Evolutionary conservation across 257 asterid genomes (phyloP), one percentile per base, ranked within the genome.

Genomic region (Primulina eburnea): DNA sequence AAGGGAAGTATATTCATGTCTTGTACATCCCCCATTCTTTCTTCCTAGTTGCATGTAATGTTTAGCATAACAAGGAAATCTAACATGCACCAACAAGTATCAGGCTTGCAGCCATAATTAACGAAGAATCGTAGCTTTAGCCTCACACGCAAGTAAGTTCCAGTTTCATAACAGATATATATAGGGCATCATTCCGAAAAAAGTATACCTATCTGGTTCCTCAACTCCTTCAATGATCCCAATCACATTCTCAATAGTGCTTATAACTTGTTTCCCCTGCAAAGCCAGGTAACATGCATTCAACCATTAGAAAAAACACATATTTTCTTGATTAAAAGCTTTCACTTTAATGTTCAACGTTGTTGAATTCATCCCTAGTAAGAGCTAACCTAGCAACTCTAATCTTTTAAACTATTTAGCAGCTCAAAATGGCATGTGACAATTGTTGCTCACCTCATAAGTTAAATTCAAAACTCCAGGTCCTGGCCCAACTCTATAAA

Each of bases 241-340:
- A 80, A 92, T 81, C n/a, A 92, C 90, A 65, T 92, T 92, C 77
- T 86, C 94, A 53, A 89, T 92, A 73, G 76, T 85, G 84, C 82
- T 85, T 70, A 92, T 85, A 56, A 86, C 90, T 73, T 92, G 88
- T 71, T 89, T 78, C 12, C 98, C 98, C 98, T 92, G 87, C 72
- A 64, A 78, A 74, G n/a, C 10, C 20, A 72, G 43, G 18, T 8
- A 34, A 65, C 53, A 33, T 20, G 12, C 14, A n/a, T 32, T 67
- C 24, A 70, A 33, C 73, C 63, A 33, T 53, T 37, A 33, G 30
- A 34, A 17, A 18, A 28, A 5, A 17, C 8, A 33, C 37, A 33
- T 4, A 28, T 28, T 64, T 32, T 57, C 26, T 21, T 43, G 28
- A 56, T 12, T 18, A 28, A 28, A 6, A 2, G 28, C 53, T 58